A percentile compares a stretch with the other conserved stretches of the same genome.
phyloP scores from a whole-genome alignment of 768 basidiomycete genomes.

The Tulasnella sp. region DNA sequence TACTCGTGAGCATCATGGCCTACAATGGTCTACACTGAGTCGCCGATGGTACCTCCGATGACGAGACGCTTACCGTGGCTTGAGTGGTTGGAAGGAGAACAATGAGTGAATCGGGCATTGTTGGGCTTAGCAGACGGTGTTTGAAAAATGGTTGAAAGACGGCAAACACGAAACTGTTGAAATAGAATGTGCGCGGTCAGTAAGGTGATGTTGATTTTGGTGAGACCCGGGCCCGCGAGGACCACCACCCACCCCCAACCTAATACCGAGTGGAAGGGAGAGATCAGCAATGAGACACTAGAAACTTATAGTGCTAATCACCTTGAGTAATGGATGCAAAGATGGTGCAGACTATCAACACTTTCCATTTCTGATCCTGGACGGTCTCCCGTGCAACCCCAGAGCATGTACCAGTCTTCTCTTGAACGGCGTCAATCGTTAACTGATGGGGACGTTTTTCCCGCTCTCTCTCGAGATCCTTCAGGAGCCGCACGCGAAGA shows the following conservation, averaged over 20 bases:
- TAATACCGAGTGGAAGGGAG: background rate
- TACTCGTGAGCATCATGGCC: constrained; percentile 26
- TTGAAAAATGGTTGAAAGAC: constrained; percentile 23
- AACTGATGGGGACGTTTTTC: too few species aligned
- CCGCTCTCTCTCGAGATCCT: too few species aligned
- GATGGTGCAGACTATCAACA: too few species aligned
- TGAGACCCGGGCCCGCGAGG: too few species aligned
- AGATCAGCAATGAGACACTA: background rate
- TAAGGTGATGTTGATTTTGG: too few species aligned
- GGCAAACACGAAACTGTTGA: constrained; percentile 27
- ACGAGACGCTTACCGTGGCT: constrained; percentile 10
- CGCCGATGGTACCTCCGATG: background rate
- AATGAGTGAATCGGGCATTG: constrained; percentile 16
- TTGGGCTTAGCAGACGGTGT: background rate
- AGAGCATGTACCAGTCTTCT: too few species aligned
- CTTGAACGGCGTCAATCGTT: too few species aligned
- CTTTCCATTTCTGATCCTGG: too few species aligned
- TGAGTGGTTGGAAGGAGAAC: constrained; percentile 18
- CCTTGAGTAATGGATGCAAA: constrained; percentile 18
- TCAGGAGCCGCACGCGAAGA: too few species aligned
- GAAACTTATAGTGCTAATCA: background rate
- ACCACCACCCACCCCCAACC: constrained; percentile 24
- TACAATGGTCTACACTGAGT: background rate
- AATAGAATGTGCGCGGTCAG: constrained; percentile 34
- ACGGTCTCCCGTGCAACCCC: too few species aligned